These are phyloP conservation scores for Chloromonas sp. DNA, from an alignment of 163 green algal genomes.

Conservation along the genomic window DNA sequence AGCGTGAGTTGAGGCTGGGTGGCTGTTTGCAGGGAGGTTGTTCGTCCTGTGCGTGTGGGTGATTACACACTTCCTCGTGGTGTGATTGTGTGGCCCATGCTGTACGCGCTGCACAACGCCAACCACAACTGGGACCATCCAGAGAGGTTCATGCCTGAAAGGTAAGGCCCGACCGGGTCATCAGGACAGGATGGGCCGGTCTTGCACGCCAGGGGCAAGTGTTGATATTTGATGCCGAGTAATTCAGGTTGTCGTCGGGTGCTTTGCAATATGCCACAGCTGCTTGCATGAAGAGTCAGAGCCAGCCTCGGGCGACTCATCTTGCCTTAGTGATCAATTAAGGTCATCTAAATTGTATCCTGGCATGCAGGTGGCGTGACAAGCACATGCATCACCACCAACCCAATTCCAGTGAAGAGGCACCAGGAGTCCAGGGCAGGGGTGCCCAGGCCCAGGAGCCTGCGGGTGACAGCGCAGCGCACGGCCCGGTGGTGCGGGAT, in stretches of 20 bases:
- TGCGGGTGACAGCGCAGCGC: too few species aligned
- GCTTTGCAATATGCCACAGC: not conserved
- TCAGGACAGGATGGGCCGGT: not conserved
- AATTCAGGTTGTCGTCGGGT: not conserved
- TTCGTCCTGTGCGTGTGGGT: slow-evolving; percentile 19
- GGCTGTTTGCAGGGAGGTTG: slow-evolving; percentile 21
- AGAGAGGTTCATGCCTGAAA: slow-evolving; percentile 27
- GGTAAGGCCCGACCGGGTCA: slow-evolving; percentile 5
- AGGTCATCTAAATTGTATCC: too few species aligned
- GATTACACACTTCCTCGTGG: slow-evolving; percentile 27
- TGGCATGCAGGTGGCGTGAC: not conserved
- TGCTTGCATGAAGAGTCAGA: too few species aligned
- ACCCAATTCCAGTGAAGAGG: not conserved
- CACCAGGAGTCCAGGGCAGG: too few species aligned
- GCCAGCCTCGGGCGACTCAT: too few species aligned
- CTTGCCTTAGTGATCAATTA: too few species aligned
- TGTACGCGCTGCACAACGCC: slow-evolving; percentile 51
- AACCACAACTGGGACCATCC: slow-evolving; percentile 41
- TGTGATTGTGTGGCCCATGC: slow-evolving; percentile 55
- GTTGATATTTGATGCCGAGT: too few species aligned
- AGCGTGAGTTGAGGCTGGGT: not conserved
- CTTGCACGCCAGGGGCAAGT: too few species aligned
- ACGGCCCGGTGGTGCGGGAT: not conserved
- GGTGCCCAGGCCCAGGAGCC: too few species aligned
- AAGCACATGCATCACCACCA: not conserved